Percentiles rank a stretch among this genome's conserved stretches.
phyloP scores from a whole-genome alignment of 306 rosid genomes.

The Morella rubra region DNA sequence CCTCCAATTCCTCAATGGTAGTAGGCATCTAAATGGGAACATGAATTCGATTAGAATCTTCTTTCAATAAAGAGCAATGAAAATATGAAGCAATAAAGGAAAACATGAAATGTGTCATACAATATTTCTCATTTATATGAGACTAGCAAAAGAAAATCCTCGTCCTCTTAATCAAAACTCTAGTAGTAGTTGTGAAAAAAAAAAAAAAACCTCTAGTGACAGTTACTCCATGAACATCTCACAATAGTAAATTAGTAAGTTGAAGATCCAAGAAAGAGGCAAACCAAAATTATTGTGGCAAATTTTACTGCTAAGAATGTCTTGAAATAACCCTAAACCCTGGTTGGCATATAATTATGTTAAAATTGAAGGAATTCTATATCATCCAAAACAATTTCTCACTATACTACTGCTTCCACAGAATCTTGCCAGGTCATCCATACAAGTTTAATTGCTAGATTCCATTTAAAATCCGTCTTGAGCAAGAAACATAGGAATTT shows the following conservation, averaged over 20 bases:
- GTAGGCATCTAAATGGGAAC: conserved; percentile 73
- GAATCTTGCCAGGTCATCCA: not conserved
- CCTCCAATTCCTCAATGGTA: conserved; percentile 85
- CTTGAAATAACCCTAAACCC: not conserved
- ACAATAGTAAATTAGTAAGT: not conserved
- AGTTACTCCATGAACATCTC: not conserved
- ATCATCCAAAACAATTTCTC: not conserved
- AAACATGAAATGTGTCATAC: not conserved
- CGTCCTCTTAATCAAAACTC: not conserved
- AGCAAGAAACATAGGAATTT: not conserved
- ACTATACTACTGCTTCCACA: not conserved
- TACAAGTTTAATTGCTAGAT: not conserved
- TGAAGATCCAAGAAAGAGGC: not conserved
- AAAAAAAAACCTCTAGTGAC: not conserved
- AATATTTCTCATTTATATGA: not conserved
- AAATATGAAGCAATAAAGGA: not conserved
- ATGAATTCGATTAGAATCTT: conserved; percentile 6
- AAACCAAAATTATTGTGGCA: not conserved
- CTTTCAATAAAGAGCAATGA: conserved; percentile 1
- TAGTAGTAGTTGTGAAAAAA: not conserved
- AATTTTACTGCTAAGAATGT: not conserved
- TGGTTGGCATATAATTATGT: not conserved
- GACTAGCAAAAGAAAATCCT: not conserved
- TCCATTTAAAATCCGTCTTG: not conserved
- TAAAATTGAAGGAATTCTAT: not conserved